A percentile compares a stretch with the other conserved stretches of the same genome.
Evolutionary conservation across 2,329 filamentous ascomycete species (phyloP).

Genomic region (Colletotrichum filicis): DNA sequence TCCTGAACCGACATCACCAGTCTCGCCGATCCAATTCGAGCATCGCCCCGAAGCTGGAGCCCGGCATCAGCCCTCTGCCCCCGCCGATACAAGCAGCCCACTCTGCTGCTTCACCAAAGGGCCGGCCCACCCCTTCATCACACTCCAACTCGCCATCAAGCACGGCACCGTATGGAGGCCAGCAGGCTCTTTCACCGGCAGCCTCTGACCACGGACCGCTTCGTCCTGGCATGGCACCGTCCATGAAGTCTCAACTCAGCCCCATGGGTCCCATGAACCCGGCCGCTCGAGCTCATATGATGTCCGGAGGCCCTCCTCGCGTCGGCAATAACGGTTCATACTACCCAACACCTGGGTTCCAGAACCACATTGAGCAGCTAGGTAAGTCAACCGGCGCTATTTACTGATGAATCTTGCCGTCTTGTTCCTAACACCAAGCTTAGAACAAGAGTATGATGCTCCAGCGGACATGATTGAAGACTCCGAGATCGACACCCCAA

Average conservation of each 20-base stretch:
- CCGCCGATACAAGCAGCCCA: conserved; percentile 56
- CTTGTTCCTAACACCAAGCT: conserved; percentile 75
- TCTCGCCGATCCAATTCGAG: conserved; percentile 77
- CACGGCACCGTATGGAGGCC: conserved; percentile 55
- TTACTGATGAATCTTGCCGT: conserved; percentile 69
- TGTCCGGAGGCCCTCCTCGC: conserved; percentile 45
- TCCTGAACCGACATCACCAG: conserved; percentile 84
- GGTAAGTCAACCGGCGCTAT: conserved; percentile 76
- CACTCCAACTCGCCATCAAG: conserved; percentile 71
- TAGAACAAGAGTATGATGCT: conserved; percentile 97
- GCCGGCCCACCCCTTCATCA: conserved; percentile 84
- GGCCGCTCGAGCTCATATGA: conserved; percentile 48
- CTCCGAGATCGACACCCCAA: conserved; percentile 75
- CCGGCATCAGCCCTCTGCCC: conserved; percentile 58
- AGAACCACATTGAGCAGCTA: conserved; percentile 94
- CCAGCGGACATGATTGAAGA: conserved; percentile 91
- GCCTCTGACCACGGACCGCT: conserved; percentile 61
- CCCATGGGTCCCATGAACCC: conserved; percentile 44
- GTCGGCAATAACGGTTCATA: conserved; percentile 63
- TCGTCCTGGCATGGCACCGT: conserved; percentile 48
- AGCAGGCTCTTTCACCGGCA: conserved; percentile 54
- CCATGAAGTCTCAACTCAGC: conserved; percentile 53
- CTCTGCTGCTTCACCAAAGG: conserved; percentile 74
- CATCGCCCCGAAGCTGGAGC: conserved; percentile 79
- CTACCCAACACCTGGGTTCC: conserved; percentile 85